Base-by-base conservation (phyloP, 208 protist genomes). In the Wallacemonas sp. region DNA sequence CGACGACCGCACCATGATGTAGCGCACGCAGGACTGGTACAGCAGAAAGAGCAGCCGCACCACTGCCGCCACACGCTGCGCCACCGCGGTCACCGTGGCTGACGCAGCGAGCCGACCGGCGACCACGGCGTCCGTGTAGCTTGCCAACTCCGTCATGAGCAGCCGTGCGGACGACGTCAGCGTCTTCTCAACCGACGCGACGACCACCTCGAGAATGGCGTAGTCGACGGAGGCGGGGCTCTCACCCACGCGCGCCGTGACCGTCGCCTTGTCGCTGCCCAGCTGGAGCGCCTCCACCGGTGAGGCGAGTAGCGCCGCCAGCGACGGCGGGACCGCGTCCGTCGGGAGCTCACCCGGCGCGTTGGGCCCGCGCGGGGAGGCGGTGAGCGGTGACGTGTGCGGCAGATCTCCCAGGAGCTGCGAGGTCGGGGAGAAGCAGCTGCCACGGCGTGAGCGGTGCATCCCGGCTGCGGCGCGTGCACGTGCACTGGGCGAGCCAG, bases 371-470 rank as follows among this genome's bases (percentile, higher is more conserved):
- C n/a, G n/a, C n/a, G n/a, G n/a, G n/a, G n/a, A n/a, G n/a, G n/a
- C n/a, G n/a, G 19, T 36, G 21, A 17, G 33, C 33, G 57, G 57
- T 3, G 57, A 63, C 24, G 41, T 24, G 23, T 21, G 57, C 36
- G 57, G 39, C n/a, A 38, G 21, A 16, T 32, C 38, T 36, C 17
- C 27, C n/a, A 29, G 34, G 12, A 23, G 64, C 72, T 12, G 71
- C 74, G 26, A 78, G 68, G 60, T 88, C 81, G 11, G 78, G 81
- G 1, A 74, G 56, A 32, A 83, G 65, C 17, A 72, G 71, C 61
- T 87, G 78, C 12, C 81, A 57, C n/a, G 79, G 68, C 36, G 80
- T 68, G 65, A 92, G 60, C 29, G 52, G n/a, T 58, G 52, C 29
- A 58, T 16, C 9, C 52, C 52, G 5, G 52, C 3, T 11, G 48